A percentile compares a stretch with the other conserved stretches of the same genome.
Conservation (phyloP, 108 stramenopile species). For the Fragilaria radians region DNA sequence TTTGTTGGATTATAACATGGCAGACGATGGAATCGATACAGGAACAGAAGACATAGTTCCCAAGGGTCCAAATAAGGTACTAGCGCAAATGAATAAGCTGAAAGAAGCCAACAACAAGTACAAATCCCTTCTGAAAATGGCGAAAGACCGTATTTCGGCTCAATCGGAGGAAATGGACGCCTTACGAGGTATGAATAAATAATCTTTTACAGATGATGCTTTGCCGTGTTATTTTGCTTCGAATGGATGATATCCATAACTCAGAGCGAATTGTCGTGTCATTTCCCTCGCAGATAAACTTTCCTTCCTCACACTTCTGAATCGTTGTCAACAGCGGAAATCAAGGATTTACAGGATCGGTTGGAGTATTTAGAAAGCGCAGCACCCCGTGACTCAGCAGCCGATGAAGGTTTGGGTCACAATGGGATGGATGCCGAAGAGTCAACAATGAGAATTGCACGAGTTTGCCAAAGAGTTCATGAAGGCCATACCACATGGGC, state of each 20-base stretch:
- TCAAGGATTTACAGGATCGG: background rate
- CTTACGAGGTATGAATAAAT: constrained; percentile 11
- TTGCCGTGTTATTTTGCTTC: background rate
- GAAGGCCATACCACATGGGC: constrained; percentile 67
- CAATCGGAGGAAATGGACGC: constrained; percentile 69
- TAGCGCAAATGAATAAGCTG: constrained; percentile 58
- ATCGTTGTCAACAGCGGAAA: background rate
- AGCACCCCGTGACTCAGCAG: too few species aligned
- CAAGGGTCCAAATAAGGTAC: constrained; percentile 1
- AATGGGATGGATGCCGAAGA: constrained; percentile 16
- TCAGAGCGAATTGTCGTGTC: background rate
- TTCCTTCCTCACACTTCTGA: background rate
- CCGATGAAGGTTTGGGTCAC: too few species aligned
- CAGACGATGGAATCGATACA: background rate
- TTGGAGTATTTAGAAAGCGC: too few species aligned
- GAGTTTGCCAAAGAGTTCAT: constrained; percentile 67
- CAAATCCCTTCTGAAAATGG: constrained; percentile 81
- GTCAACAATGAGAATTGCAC: constrained; percentile 36
- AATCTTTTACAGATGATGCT: background rate
- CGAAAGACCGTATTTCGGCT: constrained; percentile 80
- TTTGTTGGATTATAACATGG: too few species aligned
- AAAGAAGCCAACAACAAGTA: constrained; percentile 82
- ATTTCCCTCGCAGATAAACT: background rate
- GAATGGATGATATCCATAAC: background rate
- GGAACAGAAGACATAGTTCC: background rate